These are phyloP conservation scores for Fusarium pseudoanthophilum DNA, from an alignment of 2,329 filamentous ascomycete species.

Conservation along the genomic window DNA sequence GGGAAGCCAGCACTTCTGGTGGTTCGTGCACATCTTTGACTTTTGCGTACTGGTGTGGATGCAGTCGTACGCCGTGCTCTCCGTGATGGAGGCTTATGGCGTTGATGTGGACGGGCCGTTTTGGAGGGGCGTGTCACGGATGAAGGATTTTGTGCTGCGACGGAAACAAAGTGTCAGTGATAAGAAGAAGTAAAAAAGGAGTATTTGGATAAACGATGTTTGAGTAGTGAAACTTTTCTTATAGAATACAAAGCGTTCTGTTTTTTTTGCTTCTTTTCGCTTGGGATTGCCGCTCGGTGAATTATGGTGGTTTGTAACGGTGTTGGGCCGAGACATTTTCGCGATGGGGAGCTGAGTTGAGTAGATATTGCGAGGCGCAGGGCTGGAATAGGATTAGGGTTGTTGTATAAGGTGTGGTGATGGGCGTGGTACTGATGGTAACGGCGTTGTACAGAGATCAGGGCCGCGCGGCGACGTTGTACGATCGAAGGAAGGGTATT, in stretches of 20 bases:
- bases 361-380: neutral
- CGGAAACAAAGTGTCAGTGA: conserved; percentile 31
- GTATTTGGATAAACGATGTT: conserved; percentile 28
- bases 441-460: conserved; percentile 9
- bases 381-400: neutral
- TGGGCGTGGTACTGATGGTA: neutral
- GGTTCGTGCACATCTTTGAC: conserved; percentile 84
- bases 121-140: conserved; percentile 30
- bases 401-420: neutral
- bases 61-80: conserved; percentile 41
- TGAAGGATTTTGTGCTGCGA: conserved; percentile 16
- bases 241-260: conserved; percentile 35
- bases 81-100: conserved; percentile 45
- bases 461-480: conserved; percentile 28
- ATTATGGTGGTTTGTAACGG: conserved; percentile 3
- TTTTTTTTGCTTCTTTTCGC: conserved; percentile 8
- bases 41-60: conserved; percentile 56
- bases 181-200: conserved; percentile 30
- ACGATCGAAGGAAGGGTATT: neutral
- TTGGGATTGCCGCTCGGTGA: conserved; percentile 10
- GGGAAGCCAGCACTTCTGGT: conserved; percentile 93
- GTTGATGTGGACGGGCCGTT: conserved; percentile 50
- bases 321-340: conserved; percentile 29
- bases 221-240: conserved; percentile 19
- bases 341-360: conserved; percentile 7